These are phyloP conservation scores for Lasiodiplodia sp. DNA, from an alignment of 2,329 filamentous ascomycete species.

Conservation along the genomic window DNA sequence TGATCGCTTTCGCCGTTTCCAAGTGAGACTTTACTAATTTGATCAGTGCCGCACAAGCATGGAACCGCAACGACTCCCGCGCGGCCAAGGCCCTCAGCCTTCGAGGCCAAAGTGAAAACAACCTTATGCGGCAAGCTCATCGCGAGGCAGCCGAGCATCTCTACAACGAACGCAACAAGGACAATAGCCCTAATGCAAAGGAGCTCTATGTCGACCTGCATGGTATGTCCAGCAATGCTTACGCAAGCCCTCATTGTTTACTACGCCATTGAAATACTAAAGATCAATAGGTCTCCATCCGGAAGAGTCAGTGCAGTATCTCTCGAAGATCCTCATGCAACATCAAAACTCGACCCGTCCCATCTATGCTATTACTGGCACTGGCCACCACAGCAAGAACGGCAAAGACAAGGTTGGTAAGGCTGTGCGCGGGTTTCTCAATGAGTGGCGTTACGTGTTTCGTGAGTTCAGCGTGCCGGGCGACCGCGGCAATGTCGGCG, in stretches of 20 bases:
- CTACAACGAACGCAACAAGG: slow-evolving; percentile 91
- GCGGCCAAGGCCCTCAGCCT: slow-evolving; percentile 94
- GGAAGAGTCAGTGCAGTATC: slow-evolving; percentile 93
- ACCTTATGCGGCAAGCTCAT: slow-evolving; percentile 95
- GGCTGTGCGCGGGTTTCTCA: slow-evolving; percentile 86
- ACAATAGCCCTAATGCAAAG: slow-evolving; percentile 58
- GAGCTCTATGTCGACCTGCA: slow-evolving; percentile 97
- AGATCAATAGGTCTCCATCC: slow-evolving; percentile 77
- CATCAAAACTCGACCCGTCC: slow-evolving; percentile 76
- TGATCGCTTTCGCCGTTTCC: not conserved
- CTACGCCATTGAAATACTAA: not conserved
- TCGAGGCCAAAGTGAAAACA: slow-evolving; percentile 94
- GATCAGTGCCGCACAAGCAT: slow-evolving; percentile 88
- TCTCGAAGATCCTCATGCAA: slow-evolving; percentile 85
- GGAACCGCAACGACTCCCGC: slow-evolving; percentile 96
- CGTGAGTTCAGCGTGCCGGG: slow-evolving; percentile 95
- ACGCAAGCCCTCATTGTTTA: not conserved
- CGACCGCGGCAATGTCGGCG: slow-evolving; percentile 83
- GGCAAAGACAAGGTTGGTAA: slow-evolving; percentile 99
- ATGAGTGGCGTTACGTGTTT: slow-evolving; percentile 95
- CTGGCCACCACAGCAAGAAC: slow-evolving; percentile 97
- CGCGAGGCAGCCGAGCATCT: slow-evolving; percentile 90
- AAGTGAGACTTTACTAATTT: not conserved
- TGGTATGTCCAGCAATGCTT: slow-evolving; percentile 51
- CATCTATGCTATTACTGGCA: slow-evolving; percentile 95